These are phyloP conservation scores for Tillandsia leiboldiana DNA, from an alignment of 176 grass and related monocot genomes.

Conservation along the genomic window DNA sequence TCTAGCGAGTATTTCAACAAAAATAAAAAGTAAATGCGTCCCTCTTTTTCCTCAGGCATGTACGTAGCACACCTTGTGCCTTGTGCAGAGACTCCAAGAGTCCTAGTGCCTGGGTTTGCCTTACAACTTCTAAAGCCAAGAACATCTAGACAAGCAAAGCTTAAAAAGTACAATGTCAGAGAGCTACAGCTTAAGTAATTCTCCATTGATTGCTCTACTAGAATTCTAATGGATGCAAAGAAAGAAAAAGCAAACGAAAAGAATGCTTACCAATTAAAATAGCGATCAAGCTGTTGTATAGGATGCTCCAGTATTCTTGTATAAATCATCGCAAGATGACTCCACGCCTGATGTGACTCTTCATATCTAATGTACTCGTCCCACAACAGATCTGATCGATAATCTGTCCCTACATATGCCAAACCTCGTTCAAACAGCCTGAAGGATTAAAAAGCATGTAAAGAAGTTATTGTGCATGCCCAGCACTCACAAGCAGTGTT, in stretches of 20 bases:
- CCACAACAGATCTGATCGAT: slow-evolving; percentile 77
- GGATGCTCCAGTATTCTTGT: slow-evolving; percentile 89
- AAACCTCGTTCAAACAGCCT: slow-evolving; percentile 92
- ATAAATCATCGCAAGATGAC: slow-evolving; percentile 79
- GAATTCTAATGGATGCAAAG: not conserved
- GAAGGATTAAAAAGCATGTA: slow-evolving; percentile 17
- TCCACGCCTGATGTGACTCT: slow-evolving; percentile 95
- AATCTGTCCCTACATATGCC: slow-evolving; percentile 97
- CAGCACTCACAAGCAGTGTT: not conserved
- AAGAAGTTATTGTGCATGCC: slow-evolving; percentile 6
- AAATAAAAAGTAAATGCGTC: too few species aligned
- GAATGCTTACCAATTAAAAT: slow-evolving; percentile 73
- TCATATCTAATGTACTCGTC: slow-evolving; percentile 99
- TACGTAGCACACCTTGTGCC: too few species aligned
- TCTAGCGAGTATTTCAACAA: too few species aligned
- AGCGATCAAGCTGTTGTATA: slow-evolving; percentile 93
- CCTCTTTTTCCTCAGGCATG: too few species aligned
- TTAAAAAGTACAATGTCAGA: not conserved
- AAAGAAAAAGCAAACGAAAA: not conserved
- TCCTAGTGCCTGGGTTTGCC: too few species aligned
- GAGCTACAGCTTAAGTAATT: not conserved
- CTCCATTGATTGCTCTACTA: not conserved
- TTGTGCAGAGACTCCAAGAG: too few species aligned
- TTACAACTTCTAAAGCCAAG: too few species aligned
- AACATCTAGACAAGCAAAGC: too few species aligned